Evolutionary conservation across 495 filamentous ascomycete genomes (phyloP).

Genomic region (Talaromyces proteolyticus): DNA sequence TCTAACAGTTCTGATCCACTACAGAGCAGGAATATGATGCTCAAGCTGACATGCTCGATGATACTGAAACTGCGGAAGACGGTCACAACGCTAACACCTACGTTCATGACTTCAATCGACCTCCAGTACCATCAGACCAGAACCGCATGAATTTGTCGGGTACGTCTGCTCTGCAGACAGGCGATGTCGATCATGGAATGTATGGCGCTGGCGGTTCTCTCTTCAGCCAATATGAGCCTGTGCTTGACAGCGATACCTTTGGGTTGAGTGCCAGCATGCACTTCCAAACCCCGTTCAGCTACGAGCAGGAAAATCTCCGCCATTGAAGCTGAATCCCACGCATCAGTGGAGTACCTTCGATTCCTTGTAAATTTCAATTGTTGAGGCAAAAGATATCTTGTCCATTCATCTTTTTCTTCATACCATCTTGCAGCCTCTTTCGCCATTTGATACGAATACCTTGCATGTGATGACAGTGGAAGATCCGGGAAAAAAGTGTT

Average conservation of each 20-base stretch:
- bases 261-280: slow-evolving; percentile 90
- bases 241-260: slow-evolving; percentile 86
- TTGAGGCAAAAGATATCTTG: not conserved
- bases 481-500: slow-evolving; percentile 7
- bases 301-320: slow-evolving; percentile 50
- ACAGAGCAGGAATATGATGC: slow-evolving; percentile 99
- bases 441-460: not conserved
- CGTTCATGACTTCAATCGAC: slow-evolving; percentile 48
- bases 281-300: slow-evolving; percentile 84
- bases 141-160: slow-evolving; percentile 26
- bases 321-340: no score
- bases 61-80: slow-evolving; percentile 63
- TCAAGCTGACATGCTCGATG: slow-evolving; percentile 89
- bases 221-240: slow-evolving; percentile 74
- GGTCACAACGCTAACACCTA: slow-evolving; percentile 63
- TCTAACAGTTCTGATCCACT: slow-evolving; percentile 73
- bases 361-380: not conserved
- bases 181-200: slow-evolving; percentile 28
- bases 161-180: slow-evolving; percentile 30
- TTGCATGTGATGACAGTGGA: slow-evolving; percentile 8
- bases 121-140: slow-evolving; percentile 35
- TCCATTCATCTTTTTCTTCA: not conserved
- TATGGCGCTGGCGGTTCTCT: slow-evolving; percentile 58
- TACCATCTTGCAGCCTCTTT: not conserved
- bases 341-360: not conserved